Base-by-base conservation (phyloP, 805 yeast species). In the Saccharomycopsis malanga region DNA sequence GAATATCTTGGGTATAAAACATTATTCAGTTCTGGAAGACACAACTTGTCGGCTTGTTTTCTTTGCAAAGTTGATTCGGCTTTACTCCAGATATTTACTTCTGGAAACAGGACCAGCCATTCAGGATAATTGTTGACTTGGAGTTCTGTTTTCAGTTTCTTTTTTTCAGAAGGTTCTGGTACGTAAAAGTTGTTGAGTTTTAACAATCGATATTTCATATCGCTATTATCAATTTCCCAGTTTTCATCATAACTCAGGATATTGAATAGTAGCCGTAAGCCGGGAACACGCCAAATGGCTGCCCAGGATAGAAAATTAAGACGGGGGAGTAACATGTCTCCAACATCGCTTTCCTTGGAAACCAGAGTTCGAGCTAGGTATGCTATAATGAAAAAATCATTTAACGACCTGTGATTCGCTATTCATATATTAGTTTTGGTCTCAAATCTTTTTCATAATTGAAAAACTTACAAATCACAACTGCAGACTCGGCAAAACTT, bases 41-140 rank as follows among this genome's bases (percentile, higher is more conserved):
- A 82, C 56, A 72, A 77, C 48, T 72, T 71, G 35, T 72, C 73
- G 40, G 81, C 71, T 51, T 79, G 70, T 25, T 72, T 69, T 34
- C 71, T 67, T 52, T 87, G 94, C 44, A 56, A 61, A 53, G 39
- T 67, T 35, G 54, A 60, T 39, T 70, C 70, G 32, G 72, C 72
- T 9, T 72, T 67, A 0, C 80, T 74, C 61, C 76, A 74, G 5
- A 83, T 75, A 57, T 83, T 84, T 3, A 85, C 96, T 62, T 89
- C 97, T 0, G 97, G 97, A 54, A 88, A 88, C 6, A 85, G 53
- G 0, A 81, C 78, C 0, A 87, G 56, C 86, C 94, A 80, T 54
- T 76, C 73, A 23, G 67, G 68, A n/a, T 55, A 58, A 30, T 61
- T 69, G 2, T 70, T 68, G n/a, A 53, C 56, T 3, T 17, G 51